Conservation (phyloP, 305 asterid species). For the Solanum hybrid region DNA sequence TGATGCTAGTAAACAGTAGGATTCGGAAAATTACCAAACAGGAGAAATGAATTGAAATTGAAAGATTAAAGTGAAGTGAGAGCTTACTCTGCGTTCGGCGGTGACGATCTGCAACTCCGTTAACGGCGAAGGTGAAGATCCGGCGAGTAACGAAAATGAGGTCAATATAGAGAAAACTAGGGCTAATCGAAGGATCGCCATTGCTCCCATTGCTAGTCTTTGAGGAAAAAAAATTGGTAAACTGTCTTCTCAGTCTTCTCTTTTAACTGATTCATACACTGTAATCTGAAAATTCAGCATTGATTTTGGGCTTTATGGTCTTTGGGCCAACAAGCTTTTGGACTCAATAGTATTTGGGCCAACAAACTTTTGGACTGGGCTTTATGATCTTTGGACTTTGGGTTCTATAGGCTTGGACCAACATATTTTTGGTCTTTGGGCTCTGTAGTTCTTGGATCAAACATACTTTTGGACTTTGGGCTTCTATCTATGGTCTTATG, state of each 20-base stretch:
- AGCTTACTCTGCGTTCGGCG: constrained; percentile 78
- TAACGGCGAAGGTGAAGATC: constrained; percentile 13
- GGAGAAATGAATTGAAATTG: background rate
- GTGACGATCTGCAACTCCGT: constrained; percentile 65
- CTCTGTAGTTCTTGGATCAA: background rate
- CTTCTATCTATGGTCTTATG: background rate
- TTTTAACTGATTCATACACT: background rate
- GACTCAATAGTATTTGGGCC: background rate
- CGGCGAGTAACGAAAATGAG: constrained; percentile 17
- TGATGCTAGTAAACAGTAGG: background rate
- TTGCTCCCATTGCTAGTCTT: constrained; percentile 33
- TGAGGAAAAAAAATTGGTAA: background rate
- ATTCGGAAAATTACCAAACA: background rate
- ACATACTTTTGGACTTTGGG: background rate
- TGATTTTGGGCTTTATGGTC: background rate
- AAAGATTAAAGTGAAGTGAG: constrained; percentile 3
- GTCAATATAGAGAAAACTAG: constrained; percentile 27
- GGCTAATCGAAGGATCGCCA: constrained; percentile 15
- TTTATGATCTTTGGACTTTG: background rate
- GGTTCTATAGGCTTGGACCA: background rate
- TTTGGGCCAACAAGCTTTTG: background rate
- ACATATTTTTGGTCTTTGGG: background rate
- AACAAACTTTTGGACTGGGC: background rate
- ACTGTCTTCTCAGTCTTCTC: background rate
- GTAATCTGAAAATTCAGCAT: background rate